phyloP scores from a whole-genome alignment of 2,329 filamentous ascomycete genomes.

The Aspergillus sp. region DNA sequence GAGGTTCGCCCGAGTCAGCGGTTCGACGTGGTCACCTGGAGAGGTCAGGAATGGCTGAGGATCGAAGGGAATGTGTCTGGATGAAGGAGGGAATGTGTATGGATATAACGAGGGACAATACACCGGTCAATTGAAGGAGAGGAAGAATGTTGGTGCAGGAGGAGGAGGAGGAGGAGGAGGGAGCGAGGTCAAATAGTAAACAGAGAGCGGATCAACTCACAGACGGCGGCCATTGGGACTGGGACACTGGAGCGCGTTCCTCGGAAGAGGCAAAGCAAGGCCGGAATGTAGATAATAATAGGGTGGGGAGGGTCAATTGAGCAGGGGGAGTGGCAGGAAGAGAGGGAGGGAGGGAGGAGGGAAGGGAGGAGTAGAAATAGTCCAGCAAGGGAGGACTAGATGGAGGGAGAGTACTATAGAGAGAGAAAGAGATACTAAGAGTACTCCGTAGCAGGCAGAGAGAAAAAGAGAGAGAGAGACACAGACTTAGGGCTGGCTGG shows the following conservation, averaged over 20 bases:
- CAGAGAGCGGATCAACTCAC: background rate
- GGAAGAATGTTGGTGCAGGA: background rate
- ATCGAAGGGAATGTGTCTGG: background rate
- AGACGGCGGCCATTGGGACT: background rate
- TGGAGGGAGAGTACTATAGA: too few relatives aligned
- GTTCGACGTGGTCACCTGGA: constrained; percentile 22
- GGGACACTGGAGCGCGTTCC: background rate
- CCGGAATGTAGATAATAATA: constrained; percentile 5
- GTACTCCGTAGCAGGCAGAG: too few relatives aligned
- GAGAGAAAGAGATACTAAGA: too few relatives aligned
- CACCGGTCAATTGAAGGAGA: background rate
- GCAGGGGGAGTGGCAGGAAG: too few relatives aligned
- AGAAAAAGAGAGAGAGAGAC: too few relatives aligned
- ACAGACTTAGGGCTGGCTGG: too few relatives aligned
- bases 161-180: background rate
- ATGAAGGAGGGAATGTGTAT: background rate
- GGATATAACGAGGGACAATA: background rate
- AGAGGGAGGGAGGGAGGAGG: too few relatives aligned
- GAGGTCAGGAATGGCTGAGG: constrained; percentile 1
- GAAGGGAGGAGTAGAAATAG: too few relatives aligned
- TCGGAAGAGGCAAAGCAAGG: background rate
- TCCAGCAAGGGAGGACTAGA: too few relatives aligned
- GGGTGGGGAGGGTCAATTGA: too few relatives aligned
- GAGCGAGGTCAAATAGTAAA: background rate
- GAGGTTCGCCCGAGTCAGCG: constrained; percentile 17